Percentiles rank a stretch among this genome's conserved stretches.
phyloP scores from a whole-genome alignment of 2,329 filamentous ascomycete species.

The Aspergillus brasiliensis region DNA sequence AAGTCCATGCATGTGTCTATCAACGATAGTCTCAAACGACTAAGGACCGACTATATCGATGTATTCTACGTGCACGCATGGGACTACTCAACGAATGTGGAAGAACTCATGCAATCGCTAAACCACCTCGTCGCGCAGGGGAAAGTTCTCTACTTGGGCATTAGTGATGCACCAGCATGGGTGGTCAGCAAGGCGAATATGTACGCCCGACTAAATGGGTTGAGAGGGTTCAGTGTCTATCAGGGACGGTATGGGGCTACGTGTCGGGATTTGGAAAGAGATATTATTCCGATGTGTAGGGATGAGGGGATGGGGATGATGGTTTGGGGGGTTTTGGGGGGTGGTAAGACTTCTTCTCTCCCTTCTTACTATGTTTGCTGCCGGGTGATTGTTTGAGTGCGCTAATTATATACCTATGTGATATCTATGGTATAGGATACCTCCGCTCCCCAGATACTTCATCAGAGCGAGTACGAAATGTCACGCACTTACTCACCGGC shows the following conservation, averaged over 20 bases:
- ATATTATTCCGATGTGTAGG: constrained; percentile 67
- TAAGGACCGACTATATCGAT: constrained; percentile 42
- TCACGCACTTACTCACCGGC: background rate
- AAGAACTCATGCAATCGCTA: constrained; percentile 70
- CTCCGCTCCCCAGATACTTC: background rate
- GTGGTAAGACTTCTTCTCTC: constrained; percentile 37
- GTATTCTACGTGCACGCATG: constrained; percentile 50
- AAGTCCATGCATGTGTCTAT: constrained; percentile 35
- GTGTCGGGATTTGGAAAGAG: constrained; percentile 67
- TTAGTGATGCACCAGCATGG: constrained; percentile 72
- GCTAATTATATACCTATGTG: no score
- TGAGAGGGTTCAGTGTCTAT: constrained; percentile 70
- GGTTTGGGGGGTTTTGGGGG: constrained; percentile 55
- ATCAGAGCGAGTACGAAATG: constrained; percentile 10
- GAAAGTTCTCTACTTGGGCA: constrained; percentile 69
- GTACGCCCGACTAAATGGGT: constrained; percentile 67
- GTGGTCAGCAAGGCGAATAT: constrained; percentile 52
- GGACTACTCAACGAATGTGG: constrained; percentile 67
- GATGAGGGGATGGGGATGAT: constrained; percentile 64
- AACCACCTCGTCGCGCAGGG: constrained; percentile 62
- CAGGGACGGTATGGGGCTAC: constrained; percentile 65
- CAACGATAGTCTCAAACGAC: constrained; percentile 31
- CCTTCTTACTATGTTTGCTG: background rate
- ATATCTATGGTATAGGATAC: constrained; percentile 8
- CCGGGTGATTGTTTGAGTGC: no score